These are phyloP conservation scores for Adiantum capillusveneris DNA, from an alignment of 75 land plant genomes.

Conservation along the genomic window DNA sequence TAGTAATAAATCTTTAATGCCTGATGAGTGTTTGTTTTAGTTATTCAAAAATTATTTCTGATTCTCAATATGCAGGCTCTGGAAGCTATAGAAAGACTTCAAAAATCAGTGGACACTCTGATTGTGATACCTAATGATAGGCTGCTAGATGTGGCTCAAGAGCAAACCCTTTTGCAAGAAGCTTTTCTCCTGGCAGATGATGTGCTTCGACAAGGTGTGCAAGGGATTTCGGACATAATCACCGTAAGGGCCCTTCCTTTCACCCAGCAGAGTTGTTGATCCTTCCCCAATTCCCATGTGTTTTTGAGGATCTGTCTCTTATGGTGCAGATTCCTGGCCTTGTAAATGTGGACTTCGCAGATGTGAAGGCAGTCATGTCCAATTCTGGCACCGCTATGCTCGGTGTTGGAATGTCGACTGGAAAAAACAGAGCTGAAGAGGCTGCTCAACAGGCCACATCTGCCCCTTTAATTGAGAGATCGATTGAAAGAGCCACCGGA, in stretches of 20 bases:
- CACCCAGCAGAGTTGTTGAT: no score
- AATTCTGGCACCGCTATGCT: slow-evolving; percentile 36
- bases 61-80: slow-evolving; percentile 16
- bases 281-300: no score
- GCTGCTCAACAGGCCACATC: slow-evolving; percentile 7
- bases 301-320: not conserved
- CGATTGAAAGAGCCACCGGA: slow-evolving; percentile 23
- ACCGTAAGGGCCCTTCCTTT: no score
- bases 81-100: slow-evolving; percentile 22
- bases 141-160: slow-evolving; percentile 56
- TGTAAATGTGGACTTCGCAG: slow-evolving; percentile 37
- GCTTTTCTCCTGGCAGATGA: slow-evolving; percentile 41
- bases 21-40: no score
- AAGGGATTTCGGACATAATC: slow-evolving; percentile 37
- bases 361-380: slow-evolving; percentile 31
- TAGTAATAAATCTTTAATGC: no score
- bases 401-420: slow-evolving; percentile 14
- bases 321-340: slow-evolving; percentile 20
- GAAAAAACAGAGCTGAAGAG: slow-evolving; percentile 11
- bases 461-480: slow-evolving; percentile 3
- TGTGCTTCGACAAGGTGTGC: slow-evolving; percentile 34
- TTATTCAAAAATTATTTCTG: no score
- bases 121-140: slow-evolving; percentile 92
- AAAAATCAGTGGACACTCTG: slow-evolving; percentile 27
- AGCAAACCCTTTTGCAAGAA: slow-evolving; percentile 25